These are phyloP conservation scores for Oryza officinalis DNA, from an alignment of 176 grass and related monocot species.

Conservation along the genomic window DNA sequence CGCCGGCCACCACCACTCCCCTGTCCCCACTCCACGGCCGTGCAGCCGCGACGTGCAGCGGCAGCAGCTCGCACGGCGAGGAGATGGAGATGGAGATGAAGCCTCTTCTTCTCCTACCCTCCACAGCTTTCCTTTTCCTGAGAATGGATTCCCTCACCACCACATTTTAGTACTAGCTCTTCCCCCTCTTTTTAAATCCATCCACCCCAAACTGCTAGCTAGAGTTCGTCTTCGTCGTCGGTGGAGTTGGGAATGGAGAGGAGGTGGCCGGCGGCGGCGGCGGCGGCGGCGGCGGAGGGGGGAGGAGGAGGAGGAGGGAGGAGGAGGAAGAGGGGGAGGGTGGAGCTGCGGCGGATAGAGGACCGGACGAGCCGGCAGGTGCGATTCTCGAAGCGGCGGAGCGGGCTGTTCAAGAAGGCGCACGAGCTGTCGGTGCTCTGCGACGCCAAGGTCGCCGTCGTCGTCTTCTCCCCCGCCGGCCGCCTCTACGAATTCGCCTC, in stretches of 20 bases:
- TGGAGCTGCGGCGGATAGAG: slow-evolving; percentile 45
- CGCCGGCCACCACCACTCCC: too few relatives aligned
- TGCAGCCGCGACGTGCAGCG: too few relatives aligned
- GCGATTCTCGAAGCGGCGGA: slow-evolving; percentile 64
- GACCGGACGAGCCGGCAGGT: slow-evolving; percentile 54
- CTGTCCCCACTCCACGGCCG: too few relatives aligned
- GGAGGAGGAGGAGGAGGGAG: background rate
- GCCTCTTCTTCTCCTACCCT: too few relatives aligned
- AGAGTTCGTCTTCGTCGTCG: too few relatives aligned
- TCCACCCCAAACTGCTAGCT: too few relatives aligned
- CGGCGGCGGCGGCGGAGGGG: background rate
- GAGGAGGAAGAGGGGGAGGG: slow-evolving; percentile 29
- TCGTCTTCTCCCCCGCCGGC: slow-evolving; percentile 65
- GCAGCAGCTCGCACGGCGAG: too few relatives aligned
- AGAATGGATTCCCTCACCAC: too few relatives aligned
- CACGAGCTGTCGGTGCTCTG: slow-evolving; percentile 58
- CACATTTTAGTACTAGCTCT: too few relatives aligned
- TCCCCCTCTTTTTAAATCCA: too few relatives aligned
- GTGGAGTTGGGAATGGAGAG: background rate
- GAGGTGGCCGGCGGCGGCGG: background rate
- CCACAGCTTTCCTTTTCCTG: too few relatives aligned
- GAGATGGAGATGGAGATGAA: too few relatives aligned
- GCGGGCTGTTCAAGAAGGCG: slow-evolving; percentile 64
- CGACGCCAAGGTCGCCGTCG: slow-evolving; percentile 58
- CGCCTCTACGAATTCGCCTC: slow-evolving; percentile 36